Conservation (phyloP, 129 eudicot species). For the Tagetes erecta region DNA sequence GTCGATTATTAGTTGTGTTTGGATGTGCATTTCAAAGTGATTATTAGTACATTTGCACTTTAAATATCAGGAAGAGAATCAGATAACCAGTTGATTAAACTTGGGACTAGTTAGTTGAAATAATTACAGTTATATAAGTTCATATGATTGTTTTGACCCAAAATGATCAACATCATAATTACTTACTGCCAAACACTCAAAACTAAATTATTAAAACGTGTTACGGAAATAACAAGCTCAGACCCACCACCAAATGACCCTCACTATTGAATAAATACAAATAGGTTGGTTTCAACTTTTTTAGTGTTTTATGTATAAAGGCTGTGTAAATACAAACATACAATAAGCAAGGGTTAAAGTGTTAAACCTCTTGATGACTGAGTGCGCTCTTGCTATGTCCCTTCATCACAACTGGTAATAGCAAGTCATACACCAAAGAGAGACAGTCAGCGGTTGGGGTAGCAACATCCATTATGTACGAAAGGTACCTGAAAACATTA, state of each 20-base stretch:
- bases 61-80: not conserved
- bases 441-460: slow-evolving; percentile 88
- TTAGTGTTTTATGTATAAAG: not conserved
- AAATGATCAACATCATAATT: not conserved
- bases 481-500: slow-evolving; percentile 58
- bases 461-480: slow-evolving; percentile 89
- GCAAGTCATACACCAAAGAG: slow-evolving; percentile 58
- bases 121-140: not conserved
- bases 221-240: not conserved
- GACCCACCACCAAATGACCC: not conserved
- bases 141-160: not conserved
- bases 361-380: slow-evolving; percentile 86
- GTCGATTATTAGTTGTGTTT: not conserved
- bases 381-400: slow-evolving; percentile 54
- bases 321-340: not conserved
- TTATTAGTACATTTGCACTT: not conserved
- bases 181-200: not conserved
- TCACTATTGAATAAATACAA: not conserved
- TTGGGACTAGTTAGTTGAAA: not conserved
- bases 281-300: not conserved
- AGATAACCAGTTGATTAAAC: not conserved
- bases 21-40: not conserved
- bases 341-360: not conserved
- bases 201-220: not conserved
- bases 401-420: slow-evolving; percentile 67